Base-by-base conservation (phyloP, 345 rosid genomes). In the Raphanus raphanistrum region DNA sequence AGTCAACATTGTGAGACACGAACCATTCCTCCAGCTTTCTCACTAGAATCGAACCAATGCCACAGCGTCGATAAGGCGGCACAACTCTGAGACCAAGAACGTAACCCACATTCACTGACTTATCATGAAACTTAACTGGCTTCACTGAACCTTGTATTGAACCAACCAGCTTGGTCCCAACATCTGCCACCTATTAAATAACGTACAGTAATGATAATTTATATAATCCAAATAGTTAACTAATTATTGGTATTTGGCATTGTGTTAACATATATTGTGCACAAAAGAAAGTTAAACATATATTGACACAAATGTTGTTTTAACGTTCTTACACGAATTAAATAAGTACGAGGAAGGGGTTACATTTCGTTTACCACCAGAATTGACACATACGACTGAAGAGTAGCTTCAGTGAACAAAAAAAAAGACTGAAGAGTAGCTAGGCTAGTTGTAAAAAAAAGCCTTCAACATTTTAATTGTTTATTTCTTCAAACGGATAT, bases 111-210 rank as follows among this genome's bases (percentile, higher is more conserved):
- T 70, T 90, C 69, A 90, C 88, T 27, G 65, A 62, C 71, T 82
- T 79, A 21, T 73, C 52, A 61, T 78, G 79, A 48, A 88, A 54
- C 29, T 86, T 78, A 1, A 86, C 94, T 32, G 84, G 82, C 85
- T 90, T 92, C 67, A 90, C 84, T 4, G 96, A 84, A 62, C 96
- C 97, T 82, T 87, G 93, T 80, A 92, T 87, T 67, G 84, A 88
- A 62, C 97, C 96, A 33, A 87, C 92, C 72, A 92, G 64, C 74
- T 87, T 87, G 8, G 75, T 72, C 67, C 81, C 90, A 68, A 87
- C 13, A 81, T 85, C 87, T 1, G 96, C 96, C 62, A 89, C 91
- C 96, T 90, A 55, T 55, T 12, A 7, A 38, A 28, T 41, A 66
- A 13, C 10, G 12, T 59, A 60, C 57, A 36, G 55, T 69, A 8